These are phyloP conservation scores for Cladorrhinum samala DNA, from an alignment of 495 filamentous ascomycete genomes.

Conservation along the genomic window DNA sequence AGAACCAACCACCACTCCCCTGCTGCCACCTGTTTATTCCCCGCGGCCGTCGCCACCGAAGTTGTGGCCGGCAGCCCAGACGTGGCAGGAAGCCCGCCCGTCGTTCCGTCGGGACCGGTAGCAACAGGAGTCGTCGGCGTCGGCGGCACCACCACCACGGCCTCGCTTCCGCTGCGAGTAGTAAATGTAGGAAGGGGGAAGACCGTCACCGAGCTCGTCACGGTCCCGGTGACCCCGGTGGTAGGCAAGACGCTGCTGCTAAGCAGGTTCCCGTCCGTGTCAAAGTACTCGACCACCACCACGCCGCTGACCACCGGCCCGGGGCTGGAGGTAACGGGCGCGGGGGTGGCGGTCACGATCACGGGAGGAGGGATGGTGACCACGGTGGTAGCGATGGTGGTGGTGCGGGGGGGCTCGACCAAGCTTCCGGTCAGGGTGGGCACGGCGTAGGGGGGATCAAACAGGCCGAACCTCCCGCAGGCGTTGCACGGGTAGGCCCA, in stretches of 20 bases:
- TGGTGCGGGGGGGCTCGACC: constrained; percentile 3
- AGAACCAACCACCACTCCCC: no score
- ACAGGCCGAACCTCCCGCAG: constrained; percentile 26
- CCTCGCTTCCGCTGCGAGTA: no score
- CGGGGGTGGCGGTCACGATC: background rate
- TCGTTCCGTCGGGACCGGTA: no score
- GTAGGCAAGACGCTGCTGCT: background rate
- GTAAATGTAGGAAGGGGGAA: no score
- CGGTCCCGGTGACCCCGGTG: background rate
- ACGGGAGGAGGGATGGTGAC: background rate
- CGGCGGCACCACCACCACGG: no score
- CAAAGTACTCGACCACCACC: background rate
- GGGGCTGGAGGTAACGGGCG: background rate
- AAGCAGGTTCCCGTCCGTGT: background rate
- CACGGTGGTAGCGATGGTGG: background rate
- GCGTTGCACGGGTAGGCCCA: constrained; percentile 30
- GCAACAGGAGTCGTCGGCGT: no score
- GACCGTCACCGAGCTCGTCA: background rate
- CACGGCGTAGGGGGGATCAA: constrained; percentile 30
- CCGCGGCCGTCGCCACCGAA: no score
- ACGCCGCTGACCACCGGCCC: background rate
- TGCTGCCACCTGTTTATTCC: no score
- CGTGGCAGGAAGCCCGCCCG: no score
- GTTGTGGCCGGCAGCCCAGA: no score
- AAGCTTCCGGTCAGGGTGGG: constrained; percentile 21